phyloP scores from a whole-genome alignment of 2,329 filamentous ascomycete genomes.

The Parascedosporium putredinis region DNA sequence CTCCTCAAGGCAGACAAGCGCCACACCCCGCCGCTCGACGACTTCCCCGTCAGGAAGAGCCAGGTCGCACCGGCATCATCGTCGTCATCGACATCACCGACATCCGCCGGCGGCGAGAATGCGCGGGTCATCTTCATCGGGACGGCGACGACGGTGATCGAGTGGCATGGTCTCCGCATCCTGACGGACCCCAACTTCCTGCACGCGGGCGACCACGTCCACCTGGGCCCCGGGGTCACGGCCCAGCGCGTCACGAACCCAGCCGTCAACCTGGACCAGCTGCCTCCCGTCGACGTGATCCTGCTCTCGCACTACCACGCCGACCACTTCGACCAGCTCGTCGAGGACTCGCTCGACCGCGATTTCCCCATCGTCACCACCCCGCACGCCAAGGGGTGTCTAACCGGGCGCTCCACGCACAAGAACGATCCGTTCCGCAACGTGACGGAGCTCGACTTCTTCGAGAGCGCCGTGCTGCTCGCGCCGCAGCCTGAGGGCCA shows the following conservation, averaged over 20 bases:
- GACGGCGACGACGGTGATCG: slow-evolving; percentile 44
- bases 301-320: slow-evolving; percentile 56
- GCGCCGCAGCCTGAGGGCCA: slow-evolving; percentile 10
- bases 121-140: slow-evolving; percentile 44
- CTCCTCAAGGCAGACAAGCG: background rate
- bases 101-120: slow-evolving; percentile 19
- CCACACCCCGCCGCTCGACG: background rate
- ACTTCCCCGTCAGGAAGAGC: background rate
- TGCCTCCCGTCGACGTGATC: slow-evolving; percentile 49
- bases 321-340: slow-evolving; percentile 30
- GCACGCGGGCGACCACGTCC: slow-evolving; percentile 54
- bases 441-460: slow-evolving; percentile 45
- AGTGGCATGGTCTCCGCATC: slow-evolving; percentile 41
- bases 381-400: slow-evolving; percentile 43
- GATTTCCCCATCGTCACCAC: slow-evolving; percentile 52
- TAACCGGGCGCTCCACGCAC: slow-evolving; percentile 35
- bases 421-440: slow-evolving; percentile 44
- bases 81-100: no score
- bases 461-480: slow-evolving; percentile 30
- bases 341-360: slow-evolving; percentile 29
- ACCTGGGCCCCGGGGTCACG: slow-evolving; percentile 53
- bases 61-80: background rate
- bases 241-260: slow-evolving; percentile 45
- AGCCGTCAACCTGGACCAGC: slow-evolving; percentile 45
- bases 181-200: slow-evolving; percentile 56